Conservation (phyloP, 1,139 yeast genomes). For the Nematodospora anomalae region DNA sequence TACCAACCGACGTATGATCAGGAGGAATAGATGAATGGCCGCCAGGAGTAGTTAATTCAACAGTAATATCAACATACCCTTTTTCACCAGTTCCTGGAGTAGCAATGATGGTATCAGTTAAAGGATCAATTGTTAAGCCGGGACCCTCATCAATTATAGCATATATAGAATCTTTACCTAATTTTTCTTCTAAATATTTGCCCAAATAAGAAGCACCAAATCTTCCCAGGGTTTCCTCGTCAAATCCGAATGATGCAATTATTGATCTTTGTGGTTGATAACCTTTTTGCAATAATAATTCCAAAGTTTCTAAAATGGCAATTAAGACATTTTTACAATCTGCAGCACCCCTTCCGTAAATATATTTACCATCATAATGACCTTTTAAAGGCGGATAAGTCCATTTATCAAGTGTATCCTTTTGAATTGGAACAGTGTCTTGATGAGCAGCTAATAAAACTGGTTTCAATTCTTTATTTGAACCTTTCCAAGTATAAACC, state of each 20-base stretch:
- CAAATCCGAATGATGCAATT: constrained; percentile 46
- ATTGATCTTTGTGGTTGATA: constrained; percentile 38
- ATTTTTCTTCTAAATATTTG: constrained; percentile 29
- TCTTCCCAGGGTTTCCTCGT: constrained; percentile 43
- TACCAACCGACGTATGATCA: constrained; percentile 47
- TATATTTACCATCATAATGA: constrained; percentile 54
- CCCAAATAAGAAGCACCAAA: constrained; percentile 36
- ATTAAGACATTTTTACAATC: constrained; percentile 45
- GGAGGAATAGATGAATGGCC: constrained; percentile 50
- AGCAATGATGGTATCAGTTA: constrained; percentile 37
- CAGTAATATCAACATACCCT: constrained; percentile 37
- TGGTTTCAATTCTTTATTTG: constrained; percentile 55
- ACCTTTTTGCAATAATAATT: constrained; percentile 29
- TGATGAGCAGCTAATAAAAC: constrained; percentile 72
- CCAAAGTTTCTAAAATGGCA: constrained; percentile 41
- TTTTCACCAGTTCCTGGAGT: constrained; percentile 43
- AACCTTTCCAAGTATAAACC: constrained; percentile 67
- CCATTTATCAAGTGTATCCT: constrained; percentile 60
- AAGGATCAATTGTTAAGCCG: constrained; percentile 28
- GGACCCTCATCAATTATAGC: constrained; percentile 48
- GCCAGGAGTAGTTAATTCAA: constrained; percentile 41
- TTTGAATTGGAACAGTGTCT: constrained; percentile 81
- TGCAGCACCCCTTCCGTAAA: constrained; percentile 44
- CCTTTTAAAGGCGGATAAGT: constrained; percentile 69
- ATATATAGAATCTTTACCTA: constrained; percentile 36